Percentiles rank a stretch among this genome's conserved stretches.
Conservation (phyloP, 176 grass and related monocot species). For the Oropetium thomaeum region DNA sequence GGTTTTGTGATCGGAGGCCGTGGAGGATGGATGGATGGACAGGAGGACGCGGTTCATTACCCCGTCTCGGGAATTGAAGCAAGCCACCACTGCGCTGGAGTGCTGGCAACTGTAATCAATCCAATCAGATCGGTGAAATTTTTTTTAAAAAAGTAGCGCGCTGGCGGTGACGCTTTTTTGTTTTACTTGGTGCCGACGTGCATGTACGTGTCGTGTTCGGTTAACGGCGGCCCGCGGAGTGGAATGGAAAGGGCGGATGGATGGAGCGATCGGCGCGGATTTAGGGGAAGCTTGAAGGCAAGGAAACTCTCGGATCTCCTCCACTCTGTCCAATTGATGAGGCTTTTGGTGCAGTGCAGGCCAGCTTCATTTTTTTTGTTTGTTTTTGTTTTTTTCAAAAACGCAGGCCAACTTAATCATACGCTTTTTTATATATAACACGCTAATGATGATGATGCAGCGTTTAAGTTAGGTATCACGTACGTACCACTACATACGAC, state of each 20-base stretch:
- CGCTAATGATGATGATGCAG: neutral
- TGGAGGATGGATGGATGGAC: neutral
- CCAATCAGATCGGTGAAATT: neutral
- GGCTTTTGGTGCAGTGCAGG: too few species aligned
- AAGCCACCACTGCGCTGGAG: neutral
- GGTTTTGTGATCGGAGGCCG: slow-evolving; percentile 15
- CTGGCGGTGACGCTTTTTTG: neutral
- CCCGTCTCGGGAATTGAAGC: slow-evolving; percentile 21
- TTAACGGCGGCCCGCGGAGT: too few species aligned
- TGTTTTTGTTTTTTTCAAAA: too few species aligned
- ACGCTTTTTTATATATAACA: too few species aligned
- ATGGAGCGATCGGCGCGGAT: neutral
- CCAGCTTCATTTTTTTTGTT: too few species aligned
- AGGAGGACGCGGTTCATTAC: neutral
- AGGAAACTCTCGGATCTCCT: too few species aligned
- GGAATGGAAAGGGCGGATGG: neutral
- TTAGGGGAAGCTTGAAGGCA: slow-evolving; percentile 1
- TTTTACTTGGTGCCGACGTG: neutral
- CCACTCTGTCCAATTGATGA: neutral
- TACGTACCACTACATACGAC: too few species aligned
- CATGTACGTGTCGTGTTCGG: neutral
- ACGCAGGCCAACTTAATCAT: too few species aligned
- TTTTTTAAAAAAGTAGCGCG: too few species aligned
- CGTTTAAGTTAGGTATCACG: slow-evolving; percentile 24
- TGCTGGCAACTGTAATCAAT: neutral